Evolutionary conservation across 352 stramenopile genomes (phyloP).

Genomic region (Phytophthora meadii): DNA sequence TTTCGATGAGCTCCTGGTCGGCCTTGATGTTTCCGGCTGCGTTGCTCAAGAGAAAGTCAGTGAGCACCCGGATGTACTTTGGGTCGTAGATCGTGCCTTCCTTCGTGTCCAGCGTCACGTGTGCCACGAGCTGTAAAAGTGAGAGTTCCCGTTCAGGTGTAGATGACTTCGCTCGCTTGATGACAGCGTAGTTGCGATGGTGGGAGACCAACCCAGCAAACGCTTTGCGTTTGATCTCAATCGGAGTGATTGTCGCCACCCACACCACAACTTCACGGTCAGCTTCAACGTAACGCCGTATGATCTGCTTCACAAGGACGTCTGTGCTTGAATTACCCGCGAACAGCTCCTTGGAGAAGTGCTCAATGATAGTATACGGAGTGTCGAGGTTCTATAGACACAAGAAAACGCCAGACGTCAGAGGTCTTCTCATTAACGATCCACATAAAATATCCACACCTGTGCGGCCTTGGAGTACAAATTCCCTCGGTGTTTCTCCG

Average conservation of each 20-base stretch:
- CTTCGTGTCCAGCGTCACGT: conserved; percentile 51
- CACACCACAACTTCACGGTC: conserved; percentile 39
- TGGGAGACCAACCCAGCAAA: conserved; percentile 39
- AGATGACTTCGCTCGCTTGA: conserved; percentile 45
- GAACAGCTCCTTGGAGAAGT: conserved; percentile 42
- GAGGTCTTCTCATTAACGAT: not conserved
- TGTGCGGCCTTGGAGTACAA: conserved; percentile 38
- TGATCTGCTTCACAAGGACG: conserved; percentile 35
- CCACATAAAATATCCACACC: conserved; percentile 8
- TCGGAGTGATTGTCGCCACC: conserved; percentile 29
- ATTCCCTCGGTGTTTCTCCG: conserved; percentile 40
- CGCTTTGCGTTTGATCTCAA: conserved; percentile 27
- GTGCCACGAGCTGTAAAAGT: conserved; percentile 54
- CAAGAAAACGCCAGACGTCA: conserved; percentile 4
- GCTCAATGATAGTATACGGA: conserved; percentile 42
- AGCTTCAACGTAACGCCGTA: conserved; percentile 31
- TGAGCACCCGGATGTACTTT: conserved; percentile 43
- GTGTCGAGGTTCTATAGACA: conserved; percentile 21
- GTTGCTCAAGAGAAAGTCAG: conserved; percentile 52
- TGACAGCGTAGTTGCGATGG: conserved; percentile 64
- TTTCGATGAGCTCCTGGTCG: conserved; percentile 57
- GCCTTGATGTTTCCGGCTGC: conserved; percentile 47
- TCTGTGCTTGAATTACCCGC: conserved; percentile 36
- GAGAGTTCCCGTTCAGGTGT: conserved; percentile 33
- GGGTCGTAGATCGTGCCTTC: conserved; percentile 37